These are phyloP conservation scores for Cadophora luteo-olivacea DNA, from an alignment of 2,329 filamentous ascomycete genomes.

Conservation along the genomic window DNA sequence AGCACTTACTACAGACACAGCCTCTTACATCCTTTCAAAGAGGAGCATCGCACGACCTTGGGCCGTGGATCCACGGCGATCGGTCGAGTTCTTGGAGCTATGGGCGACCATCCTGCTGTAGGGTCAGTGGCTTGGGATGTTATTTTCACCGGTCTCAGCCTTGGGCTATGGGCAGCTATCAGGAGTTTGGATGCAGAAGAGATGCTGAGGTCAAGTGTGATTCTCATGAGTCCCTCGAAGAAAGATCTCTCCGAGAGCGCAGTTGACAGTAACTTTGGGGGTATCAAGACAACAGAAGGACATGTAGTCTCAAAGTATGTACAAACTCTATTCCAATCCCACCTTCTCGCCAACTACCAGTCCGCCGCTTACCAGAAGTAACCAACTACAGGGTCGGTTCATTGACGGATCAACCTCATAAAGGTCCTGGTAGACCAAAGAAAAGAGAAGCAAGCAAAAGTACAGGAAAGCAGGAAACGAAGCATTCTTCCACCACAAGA, in stretches of 20 bases:
- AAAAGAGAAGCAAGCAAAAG: conserved; percentile 21
- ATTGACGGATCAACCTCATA: not conserved
- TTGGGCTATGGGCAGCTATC: conserved; percentile 64
- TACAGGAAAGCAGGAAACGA: not conserved
- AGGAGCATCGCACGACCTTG: conserved; percentile 51
- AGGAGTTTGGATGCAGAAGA: conserved; percentile 57
- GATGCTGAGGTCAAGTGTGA: conserved; percentile 52
- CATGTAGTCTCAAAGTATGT: conserved; percentile 23
- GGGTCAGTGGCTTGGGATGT: conserved; percentile 64
- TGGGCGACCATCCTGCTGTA: conserved; percentile 63
- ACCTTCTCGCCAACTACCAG: not conserved
- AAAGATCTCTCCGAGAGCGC: conserved; percentile 17
- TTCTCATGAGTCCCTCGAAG: conserved; percentile 38
- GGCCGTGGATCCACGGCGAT: conserved; percentile 54
- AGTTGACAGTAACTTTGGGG: conserved; percentile 6
- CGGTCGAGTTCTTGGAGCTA: conserved; percentile 54
- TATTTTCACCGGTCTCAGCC: conserved; percentile 57
- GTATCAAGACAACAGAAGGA: conserved; percentile 22
- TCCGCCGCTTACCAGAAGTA: not conserved
- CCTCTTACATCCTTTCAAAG: conserved; percentile 53
- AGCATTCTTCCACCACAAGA: not conserved
- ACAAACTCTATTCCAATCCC: not conserved
- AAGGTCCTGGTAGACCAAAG: conserved; percentile 30
- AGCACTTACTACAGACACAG: conserved; percentile 57
- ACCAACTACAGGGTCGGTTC: not conserved